Conservation (phyloP, 768 basidiomycete species). For the Leccinum truebloodii region DNA sequence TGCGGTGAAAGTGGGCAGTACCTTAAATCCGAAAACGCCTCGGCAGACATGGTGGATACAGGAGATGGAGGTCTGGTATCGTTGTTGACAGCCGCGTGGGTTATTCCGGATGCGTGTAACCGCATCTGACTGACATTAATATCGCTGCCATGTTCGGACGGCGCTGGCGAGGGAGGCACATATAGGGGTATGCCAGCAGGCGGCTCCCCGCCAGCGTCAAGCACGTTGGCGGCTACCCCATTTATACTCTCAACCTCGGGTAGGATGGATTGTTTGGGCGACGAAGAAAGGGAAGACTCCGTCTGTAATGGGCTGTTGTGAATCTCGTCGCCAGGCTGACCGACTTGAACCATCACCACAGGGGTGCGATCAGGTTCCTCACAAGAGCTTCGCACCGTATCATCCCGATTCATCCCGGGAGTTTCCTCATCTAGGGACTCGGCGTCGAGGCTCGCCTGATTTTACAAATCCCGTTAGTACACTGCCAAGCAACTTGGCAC, state of each 20-base stretch:
- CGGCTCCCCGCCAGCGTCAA: background rate
- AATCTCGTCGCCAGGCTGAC: background rate
- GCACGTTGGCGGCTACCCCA: background rate
- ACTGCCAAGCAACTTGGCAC: background rate
- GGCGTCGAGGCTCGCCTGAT: conserved; percentile 6
- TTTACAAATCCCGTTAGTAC: conserved; percentile 6
- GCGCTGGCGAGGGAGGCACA: conserved; percentile 25
- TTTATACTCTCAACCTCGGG: background rate
- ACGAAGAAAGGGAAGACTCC: conserved; percentile 3
- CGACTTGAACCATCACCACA: background rate
- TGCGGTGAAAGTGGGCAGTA: background rate
- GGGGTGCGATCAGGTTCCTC: background rate
- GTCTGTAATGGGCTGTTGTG: background rate
- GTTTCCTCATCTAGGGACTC: background rate
- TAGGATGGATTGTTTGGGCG: background rate
- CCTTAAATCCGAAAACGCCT: conserved; percentile 21
- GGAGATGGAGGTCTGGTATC: conserved; percentile 15
- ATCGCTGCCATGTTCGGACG: conserved; percentile 32
- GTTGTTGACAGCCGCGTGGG: conserved; percentile 1
- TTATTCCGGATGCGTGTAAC: background rate
- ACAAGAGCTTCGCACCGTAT: background rate
- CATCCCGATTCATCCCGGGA: conserved; percentile 1
- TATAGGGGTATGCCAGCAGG: background rate
- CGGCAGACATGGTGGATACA: conserved; percentile 12
- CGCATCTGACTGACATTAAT: conserved; percentile 1